phyloP scores from a whole-genome alignment of 2,329 filamentous ascomycete species.

The Neofusicoccum sp. region DNA sequence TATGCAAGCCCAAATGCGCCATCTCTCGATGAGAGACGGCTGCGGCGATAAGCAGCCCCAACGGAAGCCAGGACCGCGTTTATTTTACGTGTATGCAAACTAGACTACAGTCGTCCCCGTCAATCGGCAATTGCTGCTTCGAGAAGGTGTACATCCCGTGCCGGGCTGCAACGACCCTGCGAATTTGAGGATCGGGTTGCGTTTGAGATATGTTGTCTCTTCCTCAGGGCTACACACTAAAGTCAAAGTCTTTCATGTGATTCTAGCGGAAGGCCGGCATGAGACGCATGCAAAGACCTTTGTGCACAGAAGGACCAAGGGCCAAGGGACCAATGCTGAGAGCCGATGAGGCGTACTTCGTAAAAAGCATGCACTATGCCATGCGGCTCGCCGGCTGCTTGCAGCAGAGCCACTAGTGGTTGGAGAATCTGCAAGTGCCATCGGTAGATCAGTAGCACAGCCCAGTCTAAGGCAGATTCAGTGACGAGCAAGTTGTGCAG shows the following conservation, averaged over 20 bases:
- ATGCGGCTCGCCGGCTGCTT: background rate
- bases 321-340: background rate
- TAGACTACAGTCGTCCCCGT: background rate
- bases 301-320: background rate
- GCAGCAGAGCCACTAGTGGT: background rate
- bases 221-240: background rate
- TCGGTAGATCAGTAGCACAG: background rate
- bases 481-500: background rate
- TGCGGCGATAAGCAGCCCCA: background rate
- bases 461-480: background rate
- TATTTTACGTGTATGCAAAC: too few relatives aligned
- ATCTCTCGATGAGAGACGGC: too few relatives aligned
- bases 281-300: background rate
- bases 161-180: background rate
- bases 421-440: background rate
- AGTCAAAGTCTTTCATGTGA: background rate
- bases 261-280: background rate
- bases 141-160: background rate
- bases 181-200: background rate
- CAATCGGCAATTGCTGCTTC: background rate
- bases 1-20: background rate
- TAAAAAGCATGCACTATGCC: background rate
- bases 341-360: background rate
- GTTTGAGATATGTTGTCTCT: background rate
- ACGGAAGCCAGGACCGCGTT: background rate